Conservation (phyloP, 768 basidiomycete genomes). For the Guyanaporus albipodus region DNA sequence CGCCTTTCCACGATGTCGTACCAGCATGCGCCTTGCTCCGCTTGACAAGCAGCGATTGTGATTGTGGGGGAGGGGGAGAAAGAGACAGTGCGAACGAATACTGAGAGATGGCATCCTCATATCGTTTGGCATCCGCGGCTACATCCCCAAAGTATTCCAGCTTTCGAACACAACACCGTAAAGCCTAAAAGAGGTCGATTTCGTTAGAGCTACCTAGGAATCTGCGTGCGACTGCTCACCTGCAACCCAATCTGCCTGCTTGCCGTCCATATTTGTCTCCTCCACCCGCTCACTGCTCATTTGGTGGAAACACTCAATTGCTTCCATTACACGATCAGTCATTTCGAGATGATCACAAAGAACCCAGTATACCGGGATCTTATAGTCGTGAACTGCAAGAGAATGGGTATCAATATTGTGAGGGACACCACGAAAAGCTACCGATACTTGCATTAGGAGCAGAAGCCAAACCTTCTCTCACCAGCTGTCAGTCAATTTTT, state of each 20-base stretch:
- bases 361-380: neutral
- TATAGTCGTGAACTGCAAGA: too few species aligned
- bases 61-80: neutral
- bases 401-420: too few species aligned
- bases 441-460: too few species aligned
- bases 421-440: too few species aligned
- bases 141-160: neutral
- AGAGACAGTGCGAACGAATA: neutral
- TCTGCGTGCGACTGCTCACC: neutral
- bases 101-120: neutral
- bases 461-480: too few species aligned
- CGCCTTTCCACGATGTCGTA: neutral
- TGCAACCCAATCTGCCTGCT: neutral
- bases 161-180: neutral
- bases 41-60: neutral
- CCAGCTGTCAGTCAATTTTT: too few species aligned
- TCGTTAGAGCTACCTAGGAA: too few species aligned
- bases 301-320: neutral
- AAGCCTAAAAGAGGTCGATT: too few species aligned
- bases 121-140: neutral
- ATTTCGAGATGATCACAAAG: neutral
- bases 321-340: neutral
- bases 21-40: slow-evolving; percentile 1
- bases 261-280: neutral
- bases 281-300: neutral